These are phyloP conservation scores for Tanacetum coccineum DNA, from an alignment of 129 eudicot genomes.

Conservation along the genomic window DNA sequence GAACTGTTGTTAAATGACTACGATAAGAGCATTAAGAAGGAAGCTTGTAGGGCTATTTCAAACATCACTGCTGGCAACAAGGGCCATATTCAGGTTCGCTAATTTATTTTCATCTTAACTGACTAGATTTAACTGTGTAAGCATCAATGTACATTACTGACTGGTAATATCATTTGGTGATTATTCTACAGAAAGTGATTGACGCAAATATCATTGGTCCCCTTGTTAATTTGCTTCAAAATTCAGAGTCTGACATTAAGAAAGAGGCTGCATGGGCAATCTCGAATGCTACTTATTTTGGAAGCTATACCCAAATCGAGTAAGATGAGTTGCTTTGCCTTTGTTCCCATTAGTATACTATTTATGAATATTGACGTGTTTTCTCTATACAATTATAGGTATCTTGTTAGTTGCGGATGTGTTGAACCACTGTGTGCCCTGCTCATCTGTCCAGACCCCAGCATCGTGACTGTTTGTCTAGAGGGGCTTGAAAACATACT, in stretches of 20 bases:
- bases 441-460: conserved; percentile 73
- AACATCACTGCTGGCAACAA: conserved; percentile 87
- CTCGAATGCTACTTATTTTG: too few species aligned
- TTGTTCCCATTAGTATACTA: neutral
- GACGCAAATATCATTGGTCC: conserved; percentile 69
- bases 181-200: conserved; percentile 53
- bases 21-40: conserved; percentile 83
- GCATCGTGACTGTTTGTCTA: conserved; percentile 87
- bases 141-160: neutral
- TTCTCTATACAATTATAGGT: conserved; percentile 38
- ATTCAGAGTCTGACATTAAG: conserved; percentile 85
- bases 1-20: conserved; percentile 49
- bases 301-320: conserved; percentile 82
- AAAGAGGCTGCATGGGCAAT: too few species aligned
- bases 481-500: conserved; percentile 80
- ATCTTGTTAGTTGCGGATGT: conserved; percentile 64
- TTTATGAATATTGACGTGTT: neutral
- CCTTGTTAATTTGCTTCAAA: conserved; percentile 65
- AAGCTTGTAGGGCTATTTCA: too few species aligned
- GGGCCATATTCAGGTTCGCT: conserved; percentile 75
- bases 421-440: conserved; percentile 79
- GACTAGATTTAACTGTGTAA: neutral
- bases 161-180: conserved; percentile 2
- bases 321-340: conserved; percentile 17
- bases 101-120: neutral